Evolutionary conservation across 139 green algal species (phyloP).

Genomic region (Chlorella sp.): DNA sequence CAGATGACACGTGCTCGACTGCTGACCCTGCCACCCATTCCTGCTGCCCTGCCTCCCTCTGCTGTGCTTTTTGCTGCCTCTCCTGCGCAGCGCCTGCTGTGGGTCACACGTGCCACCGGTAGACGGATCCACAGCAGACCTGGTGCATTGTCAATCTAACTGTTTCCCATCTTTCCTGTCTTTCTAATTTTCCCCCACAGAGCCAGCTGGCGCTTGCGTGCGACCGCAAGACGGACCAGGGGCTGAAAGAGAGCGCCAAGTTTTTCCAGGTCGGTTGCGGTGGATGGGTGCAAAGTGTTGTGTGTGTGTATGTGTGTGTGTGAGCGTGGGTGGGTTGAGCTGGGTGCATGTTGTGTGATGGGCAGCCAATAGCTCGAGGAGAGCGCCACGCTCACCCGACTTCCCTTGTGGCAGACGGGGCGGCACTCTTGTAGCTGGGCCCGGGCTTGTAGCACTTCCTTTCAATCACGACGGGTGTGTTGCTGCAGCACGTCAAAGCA

Average conservation of each 20-base stretch:
- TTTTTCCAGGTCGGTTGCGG: slow-evolving; percentile 64
- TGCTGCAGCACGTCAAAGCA: too few relatives aligned
- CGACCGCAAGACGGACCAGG: slow-evolving; percentile 74
- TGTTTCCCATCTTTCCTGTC: too few relatives aligned
- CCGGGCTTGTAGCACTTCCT: too few relatives aligned
- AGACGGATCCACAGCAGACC: too few relatives aligned
- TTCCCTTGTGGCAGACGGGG: too few relatives aligned
- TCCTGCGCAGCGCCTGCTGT: not conserved
- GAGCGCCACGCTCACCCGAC: too few relatives aligned
- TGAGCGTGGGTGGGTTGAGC: not conserved
- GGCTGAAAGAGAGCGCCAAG: slow-evolving; percentile 77
- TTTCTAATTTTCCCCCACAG: not conserved
- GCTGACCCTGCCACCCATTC: not conserved
- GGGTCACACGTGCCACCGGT: not conserved
- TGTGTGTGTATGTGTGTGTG: not conserved
- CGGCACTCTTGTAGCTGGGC: too few relatives aligned
- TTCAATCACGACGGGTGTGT: too few relatives aligned
- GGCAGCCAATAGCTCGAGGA: too few relatives aligned
- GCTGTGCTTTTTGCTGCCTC: too few relatives aligned
- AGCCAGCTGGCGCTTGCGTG: slow-evolving; percentile 61
- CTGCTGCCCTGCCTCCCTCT: not conserved
- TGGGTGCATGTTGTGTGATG: too few relatives aligned
- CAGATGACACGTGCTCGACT: not conserved
- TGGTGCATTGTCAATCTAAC: too few relatives aligned
- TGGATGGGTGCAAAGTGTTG: not conserved